Percentiles rank a stretch among this genome's conserved stretches.
These are phyloP conservation scores for Silene uniflora DNA, from an alignment of 148 eudicot genomes.

Conservation along the genomic window DNA sequence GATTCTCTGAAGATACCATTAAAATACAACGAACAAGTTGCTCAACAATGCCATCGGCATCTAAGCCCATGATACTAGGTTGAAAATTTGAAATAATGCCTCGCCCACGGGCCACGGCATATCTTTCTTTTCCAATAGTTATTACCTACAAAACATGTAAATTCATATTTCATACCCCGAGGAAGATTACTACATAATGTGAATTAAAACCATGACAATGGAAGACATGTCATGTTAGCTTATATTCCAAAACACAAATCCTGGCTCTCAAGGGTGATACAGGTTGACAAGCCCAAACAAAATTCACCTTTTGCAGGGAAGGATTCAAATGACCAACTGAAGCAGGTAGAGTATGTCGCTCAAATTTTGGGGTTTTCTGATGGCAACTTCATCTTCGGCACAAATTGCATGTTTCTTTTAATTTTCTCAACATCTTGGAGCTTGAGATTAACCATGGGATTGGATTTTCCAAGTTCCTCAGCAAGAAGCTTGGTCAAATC, in stretches of 20 bases:
- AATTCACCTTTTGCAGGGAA: no score
- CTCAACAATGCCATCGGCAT: constrained; percentile 91
- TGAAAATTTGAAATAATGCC: constrained; percentile 89
- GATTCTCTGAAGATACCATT: constrained; percentile 85
- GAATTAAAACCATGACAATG: not conserved
- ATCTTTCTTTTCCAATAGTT: constrained; percentile 69
- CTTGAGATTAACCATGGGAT: constrained; percentile 60
- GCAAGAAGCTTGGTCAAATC: constrained; percentile 82
- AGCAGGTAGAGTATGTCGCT: constrained; percentile 79
- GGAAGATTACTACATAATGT: not conserved
- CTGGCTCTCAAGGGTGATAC: not conserved
- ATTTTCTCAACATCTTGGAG: constrained; percentile 67
- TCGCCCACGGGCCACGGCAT: constrained; percentile 87
- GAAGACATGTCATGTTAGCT: not conserved
- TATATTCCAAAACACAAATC: not conserved
- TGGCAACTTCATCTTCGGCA: constrained; percentile 89
- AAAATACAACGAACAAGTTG: constrained; percentile 92
- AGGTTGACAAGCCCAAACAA: not conserved
- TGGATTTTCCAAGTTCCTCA: constrained; percentile 70
- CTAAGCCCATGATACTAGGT: constrained; percentile 77
- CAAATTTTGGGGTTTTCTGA: constrained; percentile 47
- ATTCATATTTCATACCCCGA: not conserved
- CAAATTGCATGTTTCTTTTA: constrained; percentile 73
- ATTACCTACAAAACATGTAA: constrained; percentile 53
- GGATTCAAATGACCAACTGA: not conserved